Evolutionary conservation across 1,284 basidiomycete species (phyloP), one percentile per base, ranked within the genome.

Genomic region (Moesziomyces parantarcticus): DNA sequence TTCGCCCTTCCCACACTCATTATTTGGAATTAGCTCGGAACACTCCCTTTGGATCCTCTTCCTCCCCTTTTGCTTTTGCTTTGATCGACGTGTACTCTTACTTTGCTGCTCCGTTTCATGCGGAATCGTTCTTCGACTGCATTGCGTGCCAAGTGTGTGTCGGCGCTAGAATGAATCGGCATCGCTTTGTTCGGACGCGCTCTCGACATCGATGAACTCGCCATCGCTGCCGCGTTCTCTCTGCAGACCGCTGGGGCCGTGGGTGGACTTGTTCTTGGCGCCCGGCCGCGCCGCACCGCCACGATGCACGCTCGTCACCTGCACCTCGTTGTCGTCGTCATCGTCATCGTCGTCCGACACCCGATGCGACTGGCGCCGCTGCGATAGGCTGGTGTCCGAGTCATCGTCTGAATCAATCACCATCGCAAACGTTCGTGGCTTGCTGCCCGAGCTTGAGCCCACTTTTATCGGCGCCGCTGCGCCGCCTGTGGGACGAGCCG

Each of bases 191-290:
- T 70, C 71, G 7, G 50, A 53, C 6, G 71, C 66, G 47, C 71
- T 75, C 22, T 75, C 71, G 29, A 75, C 71, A 25, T 70, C 71
- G 59, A 75, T 70, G 32, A 70, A 75, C 23, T 70, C 71, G 23
- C 71, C 71, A 49, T 70, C 71, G 41, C 71, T 75, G 10, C 71
- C 71, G 3, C 59, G 49, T 41, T 70, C 71, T 13, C 71, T 50
- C 42, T 75, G 71, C 43, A 75, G 40, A 1, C 62, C 64, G 22
- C 58, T 42, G 22, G 23, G 44, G 23, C 10, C n/a, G 26, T 40
- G 1, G 54, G 18, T 29, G 26, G 36, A 50, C 13, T 61, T 58
- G 25, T 61, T 53, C 50, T 49, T 61, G 10, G 7, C 32, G 26
- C 39, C 39, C 7, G 42, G 16, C 9, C 29, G 20, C 18, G 26